Evolutionary conservation across 495 filamentous ascomycete species (phyloP), one percentile per base, ranked within the genome.

Genomic region (Schizothecium vesticola): DNA sequence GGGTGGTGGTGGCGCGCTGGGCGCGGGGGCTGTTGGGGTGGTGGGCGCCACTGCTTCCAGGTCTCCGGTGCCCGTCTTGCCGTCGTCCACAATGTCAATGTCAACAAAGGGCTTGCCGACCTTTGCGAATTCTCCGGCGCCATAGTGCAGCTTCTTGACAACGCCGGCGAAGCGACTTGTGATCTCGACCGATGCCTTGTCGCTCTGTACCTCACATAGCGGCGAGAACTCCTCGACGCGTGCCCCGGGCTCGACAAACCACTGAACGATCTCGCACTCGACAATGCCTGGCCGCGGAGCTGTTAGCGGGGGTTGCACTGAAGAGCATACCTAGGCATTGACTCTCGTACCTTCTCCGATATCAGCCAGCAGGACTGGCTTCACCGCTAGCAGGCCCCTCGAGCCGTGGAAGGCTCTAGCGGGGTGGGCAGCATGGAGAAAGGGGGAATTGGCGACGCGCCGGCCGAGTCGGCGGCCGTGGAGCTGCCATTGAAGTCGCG

Each of bases 111-210:
- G 88, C 84, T 90, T 92, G 67, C 95, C 95, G 11, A 97, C 96
- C 73, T 92, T 91, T 23, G 94, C 94, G 84, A 96, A 97, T 70
- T 98, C 95, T 67, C 97, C 96, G 19, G 94, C 88, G 62, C 97
- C 92, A 75, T 97, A 98, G 77, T 98, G 87, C 28, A 99, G 83
- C 80, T 93, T 97, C 82, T 97, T 97, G 63, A 99, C 94, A 2
- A 98, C 90, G 21, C 95, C 96, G 66, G 93, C 91, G 75, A 95
- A 99, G 61, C 93, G 86, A 64, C 93, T 96, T 29, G 95, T 97
- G 65, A 99, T 99, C 87, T 98, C 95, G 56, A 97, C 93, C n/a
- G 92, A 94, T 16, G 96, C 96, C 79, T 99, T 99, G 80, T 99
- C 96, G 65, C 91, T 95, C 76, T 97, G 95, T 56, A 98, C 96